Percentiles rank a stretch among this genome's conserved stretches.
Conservation (phyloP, 169 alveolate species). For the Eimeria praecox region DNA sequence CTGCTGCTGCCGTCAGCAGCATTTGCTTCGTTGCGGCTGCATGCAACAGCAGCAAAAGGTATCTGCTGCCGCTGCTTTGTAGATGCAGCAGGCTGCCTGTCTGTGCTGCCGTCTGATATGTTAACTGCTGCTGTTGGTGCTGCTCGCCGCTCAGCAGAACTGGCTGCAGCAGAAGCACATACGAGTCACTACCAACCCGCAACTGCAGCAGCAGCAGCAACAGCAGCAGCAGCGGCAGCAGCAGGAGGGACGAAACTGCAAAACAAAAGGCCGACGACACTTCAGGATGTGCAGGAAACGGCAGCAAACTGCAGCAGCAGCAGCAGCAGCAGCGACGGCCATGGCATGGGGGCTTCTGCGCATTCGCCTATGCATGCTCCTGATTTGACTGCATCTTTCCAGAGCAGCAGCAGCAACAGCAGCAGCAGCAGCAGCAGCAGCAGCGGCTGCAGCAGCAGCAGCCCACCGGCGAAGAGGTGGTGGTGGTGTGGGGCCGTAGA, state of each 20-base stretch:
- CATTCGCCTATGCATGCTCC: neutral
- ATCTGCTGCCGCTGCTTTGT: constrained; percentile 46
- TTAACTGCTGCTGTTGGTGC: constrained; percentile 73
- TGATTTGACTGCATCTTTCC: neutral
- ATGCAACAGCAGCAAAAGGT: constrained; percentile 43
- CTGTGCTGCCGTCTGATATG: constrained; percentile 68
- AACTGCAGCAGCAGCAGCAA: neutral
- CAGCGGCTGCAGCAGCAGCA: constrained; percentile 50
- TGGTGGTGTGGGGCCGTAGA: constrained; percentile 69
- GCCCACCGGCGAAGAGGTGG: constrained; percentile 37
- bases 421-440: constrained; percentile 27
- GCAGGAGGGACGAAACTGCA: constrained; percentile 11
- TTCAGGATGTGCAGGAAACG: neutral
- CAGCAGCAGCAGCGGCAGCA: constrained; percentile 28
- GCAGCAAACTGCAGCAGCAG: constrained; percentile 16
- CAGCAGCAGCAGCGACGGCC: constrained; percentile 25
- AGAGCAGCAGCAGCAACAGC: constrained; percentile 5
- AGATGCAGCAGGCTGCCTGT: constrained; percentile 54
- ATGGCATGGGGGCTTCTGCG: constrained; percentile 1
- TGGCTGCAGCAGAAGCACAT: constrained; percentile 22
- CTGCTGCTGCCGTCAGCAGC: constrained; percentile 77
- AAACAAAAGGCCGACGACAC: constrained; percentile 6
- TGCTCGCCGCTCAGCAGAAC: constrained; percentile 44
- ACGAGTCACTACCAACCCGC: neutral
- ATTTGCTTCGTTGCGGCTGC: constrained; percentile 70